A percentile compares a stretch with the other conserved stretches of the same genome.
phyloP scores from a whole-genome alignment of 129 eudicot genomes.

The Ambrosia artemisiifolia region DNA sequence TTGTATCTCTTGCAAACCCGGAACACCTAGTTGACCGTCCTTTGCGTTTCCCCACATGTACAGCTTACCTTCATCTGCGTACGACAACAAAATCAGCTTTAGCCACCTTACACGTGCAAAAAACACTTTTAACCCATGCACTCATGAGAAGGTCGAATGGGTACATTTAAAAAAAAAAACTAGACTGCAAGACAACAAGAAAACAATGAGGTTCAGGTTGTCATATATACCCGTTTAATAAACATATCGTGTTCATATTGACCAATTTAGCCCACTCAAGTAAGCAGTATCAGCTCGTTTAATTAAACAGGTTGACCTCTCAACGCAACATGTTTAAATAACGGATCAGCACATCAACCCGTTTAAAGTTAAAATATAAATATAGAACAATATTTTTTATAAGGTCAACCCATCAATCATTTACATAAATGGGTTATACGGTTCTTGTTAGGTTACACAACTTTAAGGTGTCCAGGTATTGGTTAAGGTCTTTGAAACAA shows the following conservation, averaged over 20 bases:
- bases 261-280: too few relatives aligned
- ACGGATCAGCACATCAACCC: background rate
- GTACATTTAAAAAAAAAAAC: too few relatives aligned
- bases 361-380: too few relatives aligned
- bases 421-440: too few relatives aligned
- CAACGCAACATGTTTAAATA: too few relatives aligned
- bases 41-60: constrained; percentile 96
- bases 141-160: too few relatives aligned
- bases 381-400: too few relatives aligned
- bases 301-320: background rate
- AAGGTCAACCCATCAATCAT: background rate
- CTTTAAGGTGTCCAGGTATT: too few relatives aligned
- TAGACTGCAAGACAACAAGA: background rate
- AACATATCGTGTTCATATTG: too few relatives aligned
- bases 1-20: constrained; percentile 80
- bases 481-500: too few relatives aligned
- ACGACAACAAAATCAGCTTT: constrained; percentile 7
- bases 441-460: too few relatives aligned
- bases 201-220: background rate
- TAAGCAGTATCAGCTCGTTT: background rate
- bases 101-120: background rate
- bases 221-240: background rate
- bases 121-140: background rate
- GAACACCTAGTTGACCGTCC: constrained; percentile 83
- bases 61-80: constrained; percentile 68